Evolutionary conservation across 2,329 filamentous ascomycete genomes (phyloP).

Genomic region (Xylariomycetidae sp.): DNA sequence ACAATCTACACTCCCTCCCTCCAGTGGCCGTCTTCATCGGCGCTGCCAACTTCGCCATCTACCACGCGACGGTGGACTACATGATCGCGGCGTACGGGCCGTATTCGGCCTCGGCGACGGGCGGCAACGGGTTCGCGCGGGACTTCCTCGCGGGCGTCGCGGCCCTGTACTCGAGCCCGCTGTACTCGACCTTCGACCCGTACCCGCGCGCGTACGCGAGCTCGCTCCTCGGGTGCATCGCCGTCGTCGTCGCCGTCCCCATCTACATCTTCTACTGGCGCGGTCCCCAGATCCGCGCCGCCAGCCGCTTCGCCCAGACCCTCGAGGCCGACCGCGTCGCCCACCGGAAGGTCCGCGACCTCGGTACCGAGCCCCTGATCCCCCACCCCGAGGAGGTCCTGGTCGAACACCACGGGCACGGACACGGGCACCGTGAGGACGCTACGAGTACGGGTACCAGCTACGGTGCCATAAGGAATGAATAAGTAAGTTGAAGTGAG

Average conservation of each 20-base stretch:
- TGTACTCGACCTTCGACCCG: too few relatives aligned
- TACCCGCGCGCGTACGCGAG: too few relatives aligned
- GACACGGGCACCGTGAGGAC: too few relatives aligned
- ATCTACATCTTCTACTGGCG: too few relatives aligned
- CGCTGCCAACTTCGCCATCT: not conserved
- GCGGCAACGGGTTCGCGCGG: not conserved
- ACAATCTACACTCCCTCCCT: too few relatives aligned
- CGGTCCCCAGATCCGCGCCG: too few relatives aligned
- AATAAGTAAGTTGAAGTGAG: too few relatives aligned
- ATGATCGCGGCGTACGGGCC: not conserved
- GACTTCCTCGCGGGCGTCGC: not conserved
- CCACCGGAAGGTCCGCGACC: not conserved
- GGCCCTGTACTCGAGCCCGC: not conserved
- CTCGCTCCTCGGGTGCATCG: too few relatives aligned
- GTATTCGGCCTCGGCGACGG: not conserved
- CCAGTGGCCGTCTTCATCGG: too few relatives aligned
- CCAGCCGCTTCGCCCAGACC: too few relatives aligned
- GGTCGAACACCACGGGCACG: not conserved
- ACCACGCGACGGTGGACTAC: not conserved
- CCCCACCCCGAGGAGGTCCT: not conserved
- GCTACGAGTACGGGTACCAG: not conserved
- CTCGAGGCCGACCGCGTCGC: conserved; percentile 4
- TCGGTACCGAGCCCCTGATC: not conserved
- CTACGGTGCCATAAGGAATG: not conserved
- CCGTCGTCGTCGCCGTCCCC: too few relatives aligned